phyloP scores from a whole-genome alignment of 345 rosid genomes.

The Rhodomyrtus tomentosa region DNA sequence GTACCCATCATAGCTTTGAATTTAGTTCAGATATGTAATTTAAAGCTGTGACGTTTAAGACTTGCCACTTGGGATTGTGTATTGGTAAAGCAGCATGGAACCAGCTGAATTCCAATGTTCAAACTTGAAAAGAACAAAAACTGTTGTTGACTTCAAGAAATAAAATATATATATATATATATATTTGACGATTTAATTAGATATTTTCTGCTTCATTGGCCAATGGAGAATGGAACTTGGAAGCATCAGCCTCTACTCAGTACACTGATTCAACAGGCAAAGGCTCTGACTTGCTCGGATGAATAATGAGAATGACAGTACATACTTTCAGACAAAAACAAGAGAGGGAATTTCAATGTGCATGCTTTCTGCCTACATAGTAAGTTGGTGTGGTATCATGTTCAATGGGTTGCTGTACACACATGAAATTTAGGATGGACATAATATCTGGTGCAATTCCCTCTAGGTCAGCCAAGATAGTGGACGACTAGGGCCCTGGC shows the following conservation, averaged over 20 bases:
- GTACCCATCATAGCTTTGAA: not conserved
- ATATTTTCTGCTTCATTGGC: not conserved
- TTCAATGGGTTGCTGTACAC: not conserved
- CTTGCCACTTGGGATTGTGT: not conserved
- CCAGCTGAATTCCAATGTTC: not conserved
- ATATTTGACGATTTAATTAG: not conserved
- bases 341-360: too few species aligned
- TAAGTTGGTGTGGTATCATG: not conserved
- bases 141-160: not conserved
- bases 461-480: not conserved
- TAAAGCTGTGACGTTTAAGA: not conserved
- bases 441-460: not conserved
- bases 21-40: not conserved
- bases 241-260: not conserved
- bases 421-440: not conserved
- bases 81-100: not conserved
- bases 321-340: not conserved
- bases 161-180: too few species aligned
- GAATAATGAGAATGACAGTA: not conserved
- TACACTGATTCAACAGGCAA: not conserved
- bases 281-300: not conserved
- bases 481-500: not conserved
- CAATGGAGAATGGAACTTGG: not conserved
- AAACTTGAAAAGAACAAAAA: not conserved
- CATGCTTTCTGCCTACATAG: not conserved